Percentiles rank a stretch among this genome's conserved stretches.
These are phyloP conservation scores for Wickerhamiella bombiphila DNA, from an alignment of 805 yeast species.

Conservation along the genomic window DNA sequence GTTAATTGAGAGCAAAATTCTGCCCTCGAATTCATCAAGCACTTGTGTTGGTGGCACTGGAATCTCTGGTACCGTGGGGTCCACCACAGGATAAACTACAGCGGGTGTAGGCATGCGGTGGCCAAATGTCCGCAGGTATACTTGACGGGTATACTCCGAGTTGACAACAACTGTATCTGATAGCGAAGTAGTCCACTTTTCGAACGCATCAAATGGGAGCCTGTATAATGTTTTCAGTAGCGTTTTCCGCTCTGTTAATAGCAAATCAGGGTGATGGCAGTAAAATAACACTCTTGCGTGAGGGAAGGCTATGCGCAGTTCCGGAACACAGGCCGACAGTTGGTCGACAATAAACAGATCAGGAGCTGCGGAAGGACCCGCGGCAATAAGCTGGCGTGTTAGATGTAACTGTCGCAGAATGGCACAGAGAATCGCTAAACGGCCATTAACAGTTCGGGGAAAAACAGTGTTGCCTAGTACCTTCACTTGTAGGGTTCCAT, in stretches of 20 bases:
- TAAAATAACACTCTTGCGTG: constrained; percentile 55
- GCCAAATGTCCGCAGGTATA: constrained; percentile 52
- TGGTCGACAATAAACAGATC: constrained; percentile 83
- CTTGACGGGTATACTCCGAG: constrained; percentile 62
- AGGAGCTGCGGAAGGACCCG: constrained; percentile 28
- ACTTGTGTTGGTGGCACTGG: not conserved
- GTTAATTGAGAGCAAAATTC: constrained; percentile 55
- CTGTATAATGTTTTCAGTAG: constrained; percentile 52
- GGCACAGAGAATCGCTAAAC: constrained; percentile 69
- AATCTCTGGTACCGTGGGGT: constrained; percentile 22
- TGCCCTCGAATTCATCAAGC: constrained; percentile 1
- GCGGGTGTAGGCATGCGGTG: constrained; percentile 26
- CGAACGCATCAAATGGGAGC: constrained; percentile 68
- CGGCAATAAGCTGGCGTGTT: constrained; percentile 31
- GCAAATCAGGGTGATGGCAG: constrained; percentile 92
- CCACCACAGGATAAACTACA: constrained; percentile 72
- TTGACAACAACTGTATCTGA: constrained; percentile 80
- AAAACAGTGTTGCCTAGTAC: constrained; percentile 70
- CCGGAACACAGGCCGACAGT: constrained; percentile 68
- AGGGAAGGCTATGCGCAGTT: constrained; percentile 30
- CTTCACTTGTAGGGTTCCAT: constrained; percentile 40
- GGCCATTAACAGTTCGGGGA: constrained; percentile 56
- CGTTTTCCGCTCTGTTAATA: constrained; percentile 47
- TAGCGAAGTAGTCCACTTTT: constrained; percentile 60
- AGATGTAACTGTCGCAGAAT: constrained; percentile 67